Evolutionary conservation across 2,329 filamentous ascomycete genomes (phyloP).

Genomic region (Ascochyta fabae): DNA sequence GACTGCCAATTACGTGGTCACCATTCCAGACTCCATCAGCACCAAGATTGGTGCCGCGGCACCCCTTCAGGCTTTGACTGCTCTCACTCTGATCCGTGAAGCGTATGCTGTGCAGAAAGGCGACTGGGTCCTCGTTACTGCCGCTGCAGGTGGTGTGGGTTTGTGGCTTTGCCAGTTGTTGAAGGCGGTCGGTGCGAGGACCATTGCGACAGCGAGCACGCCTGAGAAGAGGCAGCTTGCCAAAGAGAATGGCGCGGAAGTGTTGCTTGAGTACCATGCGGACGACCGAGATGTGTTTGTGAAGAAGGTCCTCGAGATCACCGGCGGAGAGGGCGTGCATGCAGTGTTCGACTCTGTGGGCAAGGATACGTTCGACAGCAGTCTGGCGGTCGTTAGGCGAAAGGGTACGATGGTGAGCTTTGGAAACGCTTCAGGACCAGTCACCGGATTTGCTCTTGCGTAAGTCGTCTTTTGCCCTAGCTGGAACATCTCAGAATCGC

Average conservation of each 20-base stretch:
- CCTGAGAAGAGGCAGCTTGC: slow-evolving; percentile 75
- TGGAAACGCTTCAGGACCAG: slow-evolving; percentile 81
- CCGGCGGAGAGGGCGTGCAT: slow-evolving; percentile 72
- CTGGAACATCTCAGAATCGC: background rate
- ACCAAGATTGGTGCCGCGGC: slow-evolving; percentile 70
- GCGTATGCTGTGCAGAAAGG: slow-evolving; percentile 72
- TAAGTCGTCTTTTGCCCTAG: slow-evolving; percentile 54
- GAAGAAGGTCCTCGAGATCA: slow-evolving; percentile 69
- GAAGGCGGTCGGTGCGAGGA: slow-evolving; percentile 72
- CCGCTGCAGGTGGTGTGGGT: slow-evolving; percentile 79
- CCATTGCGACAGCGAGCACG: slow-evolving; percentile 80
- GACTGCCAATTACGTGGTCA: slow-evolving; percentile 61
- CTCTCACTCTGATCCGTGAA: slow-evolving; percentile 79
- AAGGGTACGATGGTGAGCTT: slow-evolving; percentile 82
- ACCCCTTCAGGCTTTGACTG: slow-evolving; percentile 83
- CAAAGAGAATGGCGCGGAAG: slow-evolving; percentile 71
- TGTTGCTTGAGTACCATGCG: slow-evolving; percentile 71
- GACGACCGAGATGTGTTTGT: slow-evolving; percentile 55
- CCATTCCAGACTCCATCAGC: slow-evolving; percentile 68
- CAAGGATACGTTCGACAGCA: slow-evolving; percentile 81
- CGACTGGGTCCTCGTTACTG: slow-evolving; percentile 84
- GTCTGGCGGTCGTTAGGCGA: slow-evolving; percentile 73
- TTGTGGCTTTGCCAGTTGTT: slow-evolving; percentile 78
- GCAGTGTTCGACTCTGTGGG: slow-evolving; percentile 89
- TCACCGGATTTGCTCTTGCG: slow-evolving; percentile 70